phyloP scores from a whole-genome alignment of 1,284 basidiomycete species.

The Porodaedalea pini region DNA sequence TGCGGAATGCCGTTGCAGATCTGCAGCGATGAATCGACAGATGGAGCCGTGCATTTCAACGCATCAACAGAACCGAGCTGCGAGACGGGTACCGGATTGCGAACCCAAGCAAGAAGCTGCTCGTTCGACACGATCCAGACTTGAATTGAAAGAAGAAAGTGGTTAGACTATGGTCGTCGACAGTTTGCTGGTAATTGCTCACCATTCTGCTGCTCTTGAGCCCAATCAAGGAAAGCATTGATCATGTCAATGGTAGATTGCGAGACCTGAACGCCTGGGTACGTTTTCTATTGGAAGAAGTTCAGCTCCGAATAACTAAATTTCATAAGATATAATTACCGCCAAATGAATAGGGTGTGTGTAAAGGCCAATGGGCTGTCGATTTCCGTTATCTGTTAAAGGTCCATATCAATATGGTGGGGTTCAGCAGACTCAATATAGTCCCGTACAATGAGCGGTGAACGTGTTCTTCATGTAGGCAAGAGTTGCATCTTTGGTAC shows the following conservation, averaged over 20 bases:
- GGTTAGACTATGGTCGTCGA: neutral
- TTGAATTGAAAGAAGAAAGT: constrained; percentile 26
- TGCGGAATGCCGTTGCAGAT: constrained; percentile 74
- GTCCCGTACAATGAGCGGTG: constrained; percentile 50
- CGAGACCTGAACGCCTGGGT: constrained; percentile 51
- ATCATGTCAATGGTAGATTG: constrained; percentile 66
- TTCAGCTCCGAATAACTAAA: neutral
- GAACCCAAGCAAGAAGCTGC: constrained; percentile 74
- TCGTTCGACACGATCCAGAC: constrained; percentile 77
- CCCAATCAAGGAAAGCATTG: constrained; percentile 81
- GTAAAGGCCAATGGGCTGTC: constrained; percentile 80
- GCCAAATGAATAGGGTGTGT: constrained; percentile 81
- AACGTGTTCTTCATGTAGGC: constrained; percentile 76
- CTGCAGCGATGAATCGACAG: constrained; percentile 47
- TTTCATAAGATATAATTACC: constrained; percentile 33
- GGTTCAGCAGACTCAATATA: neutral
- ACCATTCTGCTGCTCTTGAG: constrained; percentile 68
- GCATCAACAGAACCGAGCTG: constrained; percentile 51
- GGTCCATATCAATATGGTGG: constrained; percentile 15
- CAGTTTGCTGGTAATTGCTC: constrained; percentile 12
- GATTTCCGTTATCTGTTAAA: constrained; percentile 54
- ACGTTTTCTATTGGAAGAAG: constrained; percentile 38
- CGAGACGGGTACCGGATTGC: constrained; percentile 62
- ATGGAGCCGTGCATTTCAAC: constrained; percentile 61
- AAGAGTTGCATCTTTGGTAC: constrained; percentile 46